phyloP scores from a whole-genome alignment of 1,284 basidiomycete genomes.

The Athelia psychrophila region DNA sequence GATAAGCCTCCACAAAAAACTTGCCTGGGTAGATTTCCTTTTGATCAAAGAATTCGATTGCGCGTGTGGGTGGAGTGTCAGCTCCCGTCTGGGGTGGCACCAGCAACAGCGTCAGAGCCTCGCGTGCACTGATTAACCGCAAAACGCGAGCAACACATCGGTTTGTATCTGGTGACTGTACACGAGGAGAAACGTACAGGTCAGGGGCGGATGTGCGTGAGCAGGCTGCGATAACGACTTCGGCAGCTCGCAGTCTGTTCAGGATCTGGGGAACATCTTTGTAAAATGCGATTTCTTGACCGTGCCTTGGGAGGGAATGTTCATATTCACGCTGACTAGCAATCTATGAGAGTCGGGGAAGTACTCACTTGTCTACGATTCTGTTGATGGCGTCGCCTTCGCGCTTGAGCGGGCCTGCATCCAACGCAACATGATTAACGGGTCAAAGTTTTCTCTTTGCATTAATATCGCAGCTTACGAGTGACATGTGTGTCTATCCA shows the following conservation, averaged over 20 bases:
- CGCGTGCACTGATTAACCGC: conserved; percentile 54
- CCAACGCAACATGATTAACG: conserved; percentile 16
- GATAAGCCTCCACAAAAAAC: conserved; percentile 4
- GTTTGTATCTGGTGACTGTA: conserved; percentile 2
- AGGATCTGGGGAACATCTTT: conserved; percentile 76
- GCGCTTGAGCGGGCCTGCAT: conserved; percentile 66
- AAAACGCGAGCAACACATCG: neutral
- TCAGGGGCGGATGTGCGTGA: conserved; percentile 72
- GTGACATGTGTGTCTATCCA: conserved; percentile 79
- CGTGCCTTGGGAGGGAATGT: conserved; percentile 41
- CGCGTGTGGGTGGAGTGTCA: conserved; percentile 40
- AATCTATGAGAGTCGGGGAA: neutral
- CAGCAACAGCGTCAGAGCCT: conserved; percentile 69
- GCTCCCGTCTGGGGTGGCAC: conserved; percentile 47
- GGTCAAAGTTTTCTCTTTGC: conserved; percentile 15
- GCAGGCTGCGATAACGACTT: conserved; percentile 68
- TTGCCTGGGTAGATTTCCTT: conserved; percentile 83
- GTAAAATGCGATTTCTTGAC: conserved; percentile 65
- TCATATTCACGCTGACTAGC: too few relatives aligned
- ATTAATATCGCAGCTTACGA: conserved; percentile 27
- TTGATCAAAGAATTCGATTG: conserved; percentile 74
- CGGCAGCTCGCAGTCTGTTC: conserved; percentile 51
- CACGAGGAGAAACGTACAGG: conserved; percentile 49
- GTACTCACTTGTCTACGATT: conserved; percentile 55
- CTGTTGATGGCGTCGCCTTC: conserved; percentile 54